A percentile compares a stretch with the other conserved stretches of the same genome.
Conservation (phyloP, 768 basidiomycete genomes). For the Lyophyllum atratum region DNA sequence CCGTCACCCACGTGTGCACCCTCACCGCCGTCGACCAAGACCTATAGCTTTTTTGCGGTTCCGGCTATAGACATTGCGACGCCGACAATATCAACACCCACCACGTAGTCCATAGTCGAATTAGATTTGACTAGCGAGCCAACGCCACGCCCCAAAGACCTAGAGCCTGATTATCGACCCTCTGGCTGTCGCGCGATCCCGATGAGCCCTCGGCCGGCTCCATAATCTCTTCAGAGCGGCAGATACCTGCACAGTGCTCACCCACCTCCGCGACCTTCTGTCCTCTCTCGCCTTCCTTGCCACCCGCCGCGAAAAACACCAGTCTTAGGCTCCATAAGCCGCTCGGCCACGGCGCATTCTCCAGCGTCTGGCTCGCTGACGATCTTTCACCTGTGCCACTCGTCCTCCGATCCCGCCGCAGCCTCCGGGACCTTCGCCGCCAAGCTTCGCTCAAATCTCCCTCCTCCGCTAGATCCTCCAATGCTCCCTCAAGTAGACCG, state of each 20-base stretch:
- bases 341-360: conserved; percentile 76
- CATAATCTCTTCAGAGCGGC: conserved; percentile 5
- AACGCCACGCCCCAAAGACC: conserved; percentile 17
- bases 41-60: conserved; percentile 9
- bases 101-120: not conserved
- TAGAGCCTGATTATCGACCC: conserved; percentile 9
- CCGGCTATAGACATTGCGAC: conserved; percentile 11
- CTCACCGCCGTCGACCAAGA: conserved; percentile 17
- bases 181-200: not conserved
- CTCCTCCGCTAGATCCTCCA: conserved; percentile 7
- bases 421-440: conserved; percentile 39
- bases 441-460: conserved; percentile 20
- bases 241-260: not conserved
- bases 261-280: conserved; percentile 3
- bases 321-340: conserved; percentile 50
- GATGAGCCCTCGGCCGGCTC: conserved; percentile 1
- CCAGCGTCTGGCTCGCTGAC: conserved; percentile 72
- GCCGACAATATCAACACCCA: conserved; percentile 21
- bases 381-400: conserved; percentile 49
- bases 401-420: conserved; percentile 40
- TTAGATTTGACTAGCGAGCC: conserved; percentile 7
- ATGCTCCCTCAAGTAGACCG: not conserved
- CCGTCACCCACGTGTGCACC: conserved; percentile 31
- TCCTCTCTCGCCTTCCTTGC: conserved; percentile 1
- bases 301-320: conserved; percentile 13